phyloP scores from a whole-genome alignment of 192 early-diverging fungal genomes.

The Gamsiella multidivaricata region DNA sequence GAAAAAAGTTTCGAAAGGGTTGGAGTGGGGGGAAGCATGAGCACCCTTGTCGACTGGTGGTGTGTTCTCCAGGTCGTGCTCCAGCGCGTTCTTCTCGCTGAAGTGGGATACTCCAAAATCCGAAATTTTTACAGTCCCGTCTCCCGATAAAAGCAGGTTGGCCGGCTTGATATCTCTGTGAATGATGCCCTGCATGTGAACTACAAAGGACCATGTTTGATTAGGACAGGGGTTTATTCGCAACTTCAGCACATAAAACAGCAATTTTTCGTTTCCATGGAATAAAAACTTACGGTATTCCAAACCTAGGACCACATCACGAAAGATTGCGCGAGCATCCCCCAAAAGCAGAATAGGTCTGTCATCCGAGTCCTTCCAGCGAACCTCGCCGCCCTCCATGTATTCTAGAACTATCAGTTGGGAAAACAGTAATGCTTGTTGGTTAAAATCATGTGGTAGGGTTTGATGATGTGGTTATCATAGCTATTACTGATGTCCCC shows the following conservation, averaged over 20 bases:
- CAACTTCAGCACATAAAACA: not conserved
- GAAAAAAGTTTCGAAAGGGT: constrained; percentile 41
- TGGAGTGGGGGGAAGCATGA: constrained; percentile 23
- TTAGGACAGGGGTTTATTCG: not conserved
- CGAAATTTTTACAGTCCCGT: constrained; percentile 91
- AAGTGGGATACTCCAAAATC: constrained; percentile 99
- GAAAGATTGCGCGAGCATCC: constrained; percentile 83
- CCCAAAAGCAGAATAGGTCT: constrained; percentile 72
- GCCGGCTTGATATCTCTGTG: constrained; percentile 99
- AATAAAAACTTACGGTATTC: constrained; percentile 79
- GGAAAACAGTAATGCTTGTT: not conserved
- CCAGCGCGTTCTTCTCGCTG: constrained; percentile 56
- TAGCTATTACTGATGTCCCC: no score
- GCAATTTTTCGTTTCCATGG: not conserved
- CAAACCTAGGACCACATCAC: constrained; percentile 89
- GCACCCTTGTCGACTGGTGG: constrained; percentile 34
- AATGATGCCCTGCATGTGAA: constrained; percentile 95
- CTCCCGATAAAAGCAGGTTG: constrained; percentile 85
- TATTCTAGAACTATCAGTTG: constrained; percentile 80
- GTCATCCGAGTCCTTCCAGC: constrained; percentile 79
- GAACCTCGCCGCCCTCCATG: constrained; percentile 92
- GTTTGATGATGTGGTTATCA: not conserved
- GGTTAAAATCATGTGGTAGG: not conserved
- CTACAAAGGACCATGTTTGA: constrained; percentile 40
- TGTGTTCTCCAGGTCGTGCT: constrained; percentile 52